Evolutionary conservation across 805 yeast species (phyloP).

Genomic region (Wickerhamomyces sydowiorum): DNA sequence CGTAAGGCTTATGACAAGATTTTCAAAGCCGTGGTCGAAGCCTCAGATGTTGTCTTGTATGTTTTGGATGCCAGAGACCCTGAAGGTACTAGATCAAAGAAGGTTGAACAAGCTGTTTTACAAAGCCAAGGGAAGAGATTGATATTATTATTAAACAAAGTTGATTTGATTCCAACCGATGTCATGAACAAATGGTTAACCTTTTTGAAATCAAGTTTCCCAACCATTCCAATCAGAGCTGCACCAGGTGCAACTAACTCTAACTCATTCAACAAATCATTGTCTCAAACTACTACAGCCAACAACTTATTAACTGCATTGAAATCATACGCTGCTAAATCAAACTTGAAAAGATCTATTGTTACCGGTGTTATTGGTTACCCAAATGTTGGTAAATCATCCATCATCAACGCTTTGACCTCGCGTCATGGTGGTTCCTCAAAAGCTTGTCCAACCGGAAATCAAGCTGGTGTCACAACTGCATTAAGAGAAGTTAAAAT

Average conservation of each 20-base stretch:
- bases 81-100: conserved; percentile 86
- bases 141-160: conserved; percentile 82
- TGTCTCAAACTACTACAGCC: conserved; percentile 70
- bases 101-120: conserved; percentile 84
- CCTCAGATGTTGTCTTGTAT: conserved; percentile 84
- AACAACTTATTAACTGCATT: conserved; percentile 69
- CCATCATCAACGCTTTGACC: conserved; percentile 84
- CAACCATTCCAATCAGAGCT: conserved; percentile 86
- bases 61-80: conserved; percentile 99
- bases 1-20: conserved; percentile 91
- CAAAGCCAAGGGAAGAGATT: conserved; percentile 78
- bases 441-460: conserved; percentile 92
- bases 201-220: conserved; percentile 75
- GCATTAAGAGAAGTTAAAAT: conserved; percentile 86
- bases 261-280: conserved; percentile 63
- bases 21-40: conserved; percentile 88
- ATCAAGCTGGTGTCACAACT: conserved; percentile 96
- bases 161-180: conserved; percentile 85
- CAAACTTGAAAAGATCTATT: conserved; percentile 82
- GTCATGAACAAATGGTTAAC: conserved; percentile 81
- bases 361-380: conserved; percentile 95
- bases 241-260: conserved; percentile 69
- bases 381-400: conserved; percentile 96
- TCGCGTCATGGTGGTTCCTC: conserved; percentile 70
- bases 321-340: conserved; percentile 77